A percentile compares a stretch with the other conserved stretches of the same genome.
phyloP scores from a whole-genome alignment of 805 yeast species.

The Metschnikowia matae region DNA sequence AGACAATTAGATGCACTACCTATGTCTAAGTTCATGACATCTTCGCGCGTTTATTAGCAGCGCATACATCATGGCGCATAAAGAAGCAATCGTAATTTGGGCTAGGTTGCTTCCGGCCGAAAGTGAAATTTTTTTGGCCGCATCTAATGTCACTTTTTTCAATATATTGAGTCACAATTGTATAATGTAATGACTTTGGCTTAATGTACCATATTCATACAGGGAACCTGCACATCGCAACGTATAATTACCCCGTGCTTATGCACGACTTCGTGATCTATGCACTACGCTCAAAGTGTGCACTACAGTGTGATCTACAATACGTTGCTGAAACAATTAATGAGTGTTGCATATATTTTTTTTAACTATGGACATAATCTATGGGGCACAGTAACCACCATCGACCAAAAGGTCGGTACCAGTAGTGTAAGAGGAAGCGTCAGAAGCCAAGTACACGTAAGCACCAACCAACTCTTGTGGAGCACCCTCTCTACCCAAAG shows the following conservation, averaged over 20 bases:
- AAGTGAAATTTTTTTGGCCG: background rate
- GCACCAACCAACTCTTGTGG: slow-evolving; percentile 45
- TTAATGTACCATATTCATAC: background rate
- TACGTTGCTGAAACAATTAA: background rate
- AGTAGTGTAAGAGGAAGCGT: slow-evolving; percentile 42
- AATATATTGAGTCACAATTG: no score
- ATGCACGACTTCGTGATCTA: background rate
- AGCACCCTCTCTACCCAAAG: slow-evolving; percentile 44
- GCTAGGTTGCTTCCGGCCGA: background rate
- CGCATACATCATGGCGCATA: background rate
- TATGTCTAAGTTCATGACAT: background rate
- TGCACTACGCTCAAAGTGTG: background rate
- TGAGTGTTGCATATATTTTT: background rate
- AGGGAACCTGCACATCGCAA: background rate
- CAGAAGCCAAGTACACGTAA: slow-evolving; percentile 41
- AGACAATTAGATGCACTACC: background rate
- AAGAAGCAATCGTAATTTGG: background rate
- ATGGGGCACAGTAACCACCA: slow-evolving; percentile 41
- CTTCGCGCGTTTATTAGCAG: background rate
- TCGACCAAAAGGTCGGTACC: slow-evolving; percentile 44
- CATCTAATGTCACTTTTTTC: no score
- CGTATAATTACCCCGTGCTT: background rate
- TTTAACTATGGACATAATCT: background rate
- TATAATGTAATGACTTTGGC: background rate
- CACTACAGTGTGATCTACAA: background rate